Conservation (phyloP, 2,329 filamentous ascomycete genomes). For the Scytalidium sp. region DNA sequence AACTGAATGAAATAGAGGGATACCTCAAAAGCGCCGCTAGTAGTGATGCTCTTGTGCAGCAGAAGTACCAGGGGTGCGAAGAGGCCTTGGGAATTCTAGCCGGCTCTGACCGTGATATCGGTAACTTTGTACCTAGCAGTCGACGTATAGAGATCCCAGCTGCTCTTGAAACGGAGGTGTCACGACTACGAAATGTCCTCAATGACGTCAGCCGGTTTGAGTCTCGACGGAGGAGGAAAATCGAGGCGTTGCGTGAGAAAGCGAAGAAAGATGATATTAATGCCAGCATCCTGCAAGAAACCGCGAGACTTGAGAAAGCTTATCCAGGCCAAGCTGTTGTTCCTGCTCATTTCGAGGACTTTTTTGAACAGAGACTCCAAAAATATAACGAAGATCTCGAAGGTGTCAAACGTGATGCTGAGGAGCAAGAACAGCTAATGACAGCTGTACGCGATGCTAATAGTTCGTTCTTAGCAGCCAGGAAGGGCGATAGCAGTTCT, state of each 20-base stretch:
- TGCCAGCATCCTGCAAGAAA: conserved; percentile 76
- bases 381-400: conserved; percentile 78
- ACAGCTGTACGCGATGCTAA: conserved; percentile 72
- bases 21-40: conserved; percentile 74
- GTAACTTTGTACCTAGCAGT: conserved; percentile 87
- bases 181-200: conserved; percentile 71
- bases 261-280: conserved; percentile 87
- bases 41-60: conserved; percentile 61
- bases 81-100: conserved; percentile 72
- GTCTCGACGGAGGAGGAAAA: conserved; percentile 72
- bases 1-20: conserved; percentile 69
- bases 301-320: conserved; percentile 78
- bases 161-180: conserved; percentile 75
- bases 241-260: conserved; percentile 75
- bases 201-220: conserved; percentile 86
- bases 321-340: conserved; percentile 83
- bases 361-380: conserved; percentile 80
- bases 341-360: conserved; percentile 84
- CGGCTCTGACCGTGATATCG: conserved; percentile 75
- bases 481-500: conserved; percentile 54
- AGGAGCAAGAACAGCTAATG: conserved; percentile 72
- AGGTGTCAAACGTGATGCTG: conserved; percentile 65
- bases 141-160: conserved; percentile 76
- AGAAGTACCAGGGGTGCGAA: conserved; percentile 76
- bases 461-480: conserved; percentile 70